Base-by-base conservation (phyloP, 2,329 filamentous ascomycete genomes). In the Penicillium occitanis region DNA sequence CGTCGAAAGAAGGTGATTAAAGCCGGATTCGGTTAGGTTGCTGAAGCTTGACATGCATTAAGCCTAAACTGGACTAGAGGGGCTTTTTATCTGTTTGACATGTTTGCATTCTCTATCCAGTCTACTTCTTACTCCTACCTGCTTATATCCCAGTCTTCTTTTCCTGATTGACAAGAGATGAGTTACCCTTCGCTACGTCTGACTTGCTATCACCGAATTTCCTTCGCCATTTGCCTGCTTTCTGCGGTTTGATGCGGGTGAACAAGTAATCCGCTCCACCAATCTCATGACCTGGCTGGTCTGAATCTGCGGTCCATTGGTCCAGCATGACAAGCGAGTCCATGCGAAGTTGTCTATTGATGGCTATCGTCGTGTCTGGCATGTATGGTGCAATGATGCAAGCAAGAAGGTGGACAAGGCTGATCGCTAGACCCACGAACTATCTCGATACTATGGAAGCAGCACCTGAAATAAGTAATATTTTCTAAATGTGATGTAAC, bases 351-450 rank as follows among this genome's bases (percentile, higher is more conserved):
- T 46, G 48, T 25, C 17, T 40, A 22, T 57, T 63, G 3, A 63
- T 55, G 7, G 50, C 40, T 10, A 0, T 25, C 3, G 60, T 48
- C 28, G 60, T 63, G 5, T 63, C 60, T 17, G 46, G 50, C 48
- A 55, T 63, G n/a, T 57, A 63, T 11, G 61, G 35, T 6, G 37
- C 22, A 46, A 57, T 46, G 0, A 55, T 11, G 3, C 35, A 42
- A 3, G 61, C 61, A 30, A 57, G 33, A 33, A 63, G 37, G n/a
- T 46, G 37, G 4, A 53, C 19, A 2, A 63, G 13, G 42, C 30
- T 53, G n/a, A 84, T 68, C 2, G 80, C 81, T 10, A 83, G 69
- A 30, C 82, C 80, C 28, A 83, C 80, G 13, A 33, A 33, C 30
- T 33, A 35, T 35, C 33, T 35, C 33, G 8, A 35, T 35, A 10